These are phyloP conservation scores for Ricinus communis DNA, from an alignment of 345 rosid species.

Conservation along the genomic window DNA sequence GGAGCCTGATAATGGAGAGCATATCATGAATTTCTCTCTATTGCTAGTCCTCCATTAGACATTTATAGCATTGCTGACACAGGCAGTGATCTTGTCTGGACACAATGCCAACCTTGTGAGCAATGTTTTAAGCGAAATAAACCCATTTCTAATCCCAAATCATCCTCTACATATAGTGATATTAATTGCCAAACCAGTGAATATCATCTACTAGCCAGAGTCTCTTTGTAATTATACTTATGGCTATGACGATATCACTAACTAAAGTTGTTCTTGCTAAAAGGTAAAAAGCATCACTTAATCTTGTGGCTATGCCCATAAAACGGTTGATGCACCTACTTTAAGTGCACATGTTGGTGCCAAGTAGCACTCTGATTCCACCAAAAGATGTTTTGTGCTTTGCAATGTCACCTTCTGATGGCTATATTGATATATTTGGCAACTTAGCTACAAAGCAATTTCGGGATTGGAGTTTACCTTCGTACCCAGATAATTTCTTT, in stretches of 20 bases:
- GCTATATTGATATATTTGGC: neutral
- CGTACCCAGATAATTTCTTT: neutral
- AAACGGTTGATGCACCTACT: neutral
- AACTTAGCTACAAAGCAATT: constrained; percentile 1
- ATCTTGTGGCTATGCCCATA: neutral
- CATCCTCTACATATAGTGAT: constrained; percentile 16
- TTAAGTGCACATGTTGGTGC: neutral
- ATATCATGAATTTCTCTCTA: constrained; percentile 34
- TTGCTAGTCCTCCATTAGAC: constrained; percentile 21
- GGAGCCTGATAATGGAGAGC: constrained; percentile 11
- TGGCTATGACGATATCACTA: constrained; percentile 16
- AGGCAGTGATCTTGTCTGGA: constrained; percentile 44
- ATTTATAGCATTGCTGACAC: constrained; percentile 33
- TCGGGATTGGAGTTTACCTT: neutral
- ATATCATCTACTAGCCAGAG: constrained; percentile 8
- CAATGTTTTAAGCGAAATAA: constrained; percentile 25
- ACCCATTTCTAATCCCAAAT: constrained; percentile 24
- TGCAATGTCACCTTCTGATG: neutral
- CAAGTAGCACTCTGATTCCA: neutral
- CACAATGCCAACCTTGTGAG: constrained; percentile 38
- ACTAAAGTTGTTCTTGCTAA: constrained; percentile 21
- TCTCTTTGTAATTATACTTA: constrained; percentile 15
- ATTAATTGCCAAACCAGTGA: constrained; percentile 14
- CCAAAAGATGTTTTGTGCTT: neutral
- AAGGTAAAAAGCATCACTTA: constrained; percentile 24